A percentile compares a stretch with the other conserved stretches of the same genome.
Evolutionary conservation across 331 rosid genomes (phyloP).

Genomic region (Malus hybrid): DNA sequence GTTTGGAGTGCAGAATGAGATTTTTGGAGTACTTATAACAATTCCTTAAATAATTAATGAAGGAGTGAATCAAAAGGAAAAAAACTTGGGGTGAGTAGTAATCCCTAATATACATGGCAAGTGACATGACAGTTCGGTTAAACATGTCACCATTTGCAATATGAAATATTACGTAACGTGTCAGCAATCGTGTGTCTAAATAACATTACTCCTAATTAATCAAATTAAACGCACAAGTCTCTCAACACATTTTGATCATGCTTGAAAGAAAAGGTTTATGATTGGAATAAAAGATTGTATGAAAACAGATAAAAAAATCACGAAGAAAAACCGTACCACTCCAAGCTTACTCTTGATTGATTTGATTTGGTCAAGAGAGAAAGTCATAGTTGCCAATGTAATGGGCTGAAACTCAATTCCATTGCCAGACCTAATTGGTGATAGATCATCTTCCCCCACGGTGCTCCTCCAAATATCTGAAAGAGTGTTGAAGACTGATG

Average conservation of each 20-base stretch:
- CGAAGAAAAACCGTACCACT: conserved; percentile 24
- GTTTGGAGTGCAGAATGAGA: too few relatives aligned
- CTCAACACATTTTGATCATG: not conserved
- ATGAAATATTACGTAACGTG: not conserved
- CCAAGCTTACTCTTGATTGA: conserved; percentile 29
- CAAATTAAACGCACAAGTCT: not conserved
- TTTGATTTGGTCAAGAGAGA: conserved; percentile 27
- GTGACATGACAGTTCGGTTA: not conserved
- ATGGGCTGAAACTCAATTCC: conserved; percentile 22
- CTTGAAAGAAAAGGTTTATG: not conserved
- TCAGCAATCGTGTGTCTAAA: too few relatives aligned
- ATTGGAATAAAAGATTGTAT: not conserved
- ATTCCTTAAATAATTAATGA: too few relatives aligned
- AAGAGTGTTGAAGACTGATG: not conserved
- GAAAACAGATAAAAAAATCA: too few relatives aligned
- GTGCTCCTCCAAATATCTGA: conserved; percentile 34
- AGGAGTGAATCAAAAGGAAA: too few relatives aligned
- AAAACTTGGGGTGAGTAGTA: not conserved
- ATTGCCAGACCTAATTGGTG: conserved; percentile 34
- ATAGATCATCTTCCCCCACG: conserved; percentile 32
- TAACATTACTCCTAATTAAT: too few relatives aligned
- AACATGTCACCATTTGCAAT: not conserved
- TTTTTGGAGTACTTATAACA: too few relatives aligned
- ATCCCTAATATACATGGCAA: too few relatives aligned
- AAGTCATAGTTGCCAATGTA: conserved; percentile 10